Percentiles rank a stretch among this genome's conserved stretches.
Evolutionary conservation across 305 asterid species (phyloP).

Genomic region (Rubia peregrina): DNA sequence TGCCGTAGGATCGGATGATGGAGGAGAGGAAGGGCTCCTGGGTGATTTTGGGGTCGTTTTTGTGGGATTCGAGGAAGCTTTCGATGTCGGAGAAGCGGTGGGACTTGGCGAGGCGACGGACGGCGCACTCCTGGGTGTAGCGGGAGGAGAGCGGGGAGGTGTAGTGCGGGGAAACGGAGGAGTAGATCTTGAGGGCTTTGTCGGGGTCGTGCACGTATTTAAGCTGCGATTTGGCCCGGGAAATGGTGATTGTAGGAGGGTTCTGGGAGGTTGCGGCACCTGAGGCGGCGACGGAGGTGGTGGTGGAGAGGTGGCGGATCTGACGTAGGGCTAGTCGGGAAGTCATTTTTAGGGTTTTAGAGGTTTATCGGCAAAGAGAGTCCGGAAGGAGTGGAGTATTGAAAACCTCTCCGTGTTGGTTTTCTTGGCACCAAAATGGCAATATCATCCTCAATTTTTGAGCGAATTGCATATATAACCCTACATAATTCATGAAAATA

Average conservation of each 20-base stretch:
- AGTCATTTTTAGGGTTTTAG: conserved; percentile 41
- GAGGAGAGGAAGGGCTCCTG: conserved; percentile 61
- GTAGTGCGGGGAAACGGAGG: conserved; percentile 39
- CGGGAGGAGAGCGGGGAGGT: conserved; percentile 41
- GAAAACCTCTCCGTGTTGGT: not conserved
- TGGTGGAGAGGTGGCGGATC: conserved; percentile 40
- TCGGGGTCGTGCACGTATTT: conserved; percentile 49
- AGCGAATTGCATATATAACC: too few relatives aligned
- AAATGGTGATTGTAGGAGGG: conserved; percentile 31
- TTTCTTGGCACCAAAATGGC: too few relatives aligned
- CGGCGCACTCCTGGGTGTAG: conserved; percentile 56
- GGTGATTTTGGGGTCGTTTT: conserved; percentile 47
- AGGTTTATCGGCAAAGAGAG: not conserved
- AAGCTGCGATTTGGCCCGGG: conserved; percentile 46
- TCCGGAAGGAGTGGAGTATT: not conserved
- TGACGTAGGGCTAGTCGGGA: conserved; percentile 49
- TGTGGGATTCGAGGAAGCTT: conserved; percentile 63
- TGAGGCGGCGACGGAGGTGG: conserved; percentile 22
- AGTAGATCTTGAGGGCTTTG: conserved; percentile 58
- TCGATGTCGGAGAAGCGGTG: conserved; percentile 63
- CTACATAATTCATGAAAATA: too few relatives aligned
- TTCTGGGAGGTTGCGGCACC: conserved; percentile 23
- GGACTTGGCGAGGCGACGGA: conserved; percentile 64
- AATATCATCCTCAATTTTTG: too few relatives aligned
- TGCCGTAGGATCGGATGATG: conserved; percentile 68